Evolutionary conservation across 805 yeast genomes (phyloP), one percentile per base, ranked within the genome.

Genomic region (Lachancea sp.): DNA sequence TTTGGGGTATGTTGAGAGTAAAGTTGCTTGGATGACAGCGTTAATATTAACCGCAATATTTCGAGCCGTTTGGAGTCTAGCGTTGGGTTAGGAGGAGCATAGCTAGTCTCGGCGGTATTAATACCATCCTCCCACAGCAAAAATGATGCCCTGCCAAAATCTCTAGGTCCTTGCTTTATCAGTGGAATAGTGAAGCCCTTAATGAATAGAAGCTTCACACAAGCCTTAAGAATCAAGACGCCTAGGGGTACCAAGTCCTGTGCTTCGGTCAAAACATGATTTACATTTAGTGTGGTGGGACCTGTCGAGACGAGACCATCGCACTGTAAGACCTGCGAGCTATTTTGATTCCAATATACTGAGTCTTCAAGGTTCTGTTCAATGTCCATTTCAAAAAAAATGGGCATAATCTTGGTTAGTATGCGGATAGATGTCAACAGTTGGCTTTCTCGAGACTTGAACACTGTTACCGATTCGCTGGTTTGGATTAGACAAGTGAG

Each of bases 121-220:
- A 88, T 70, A 5, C 96, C 96, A 3, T 83, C 77, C 50, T 84
- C 94, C 96, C 96, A 88, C 1, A 82, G 67, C n/a, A 53, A 43
- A 29, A 50, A 55, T 2, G 64, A 55, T 23, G 44, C 48, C 2
- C 56, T 45, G 12, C 67, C 69, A 2, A 54, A 18, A 5, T 24
- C 52, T 1, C 53, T 52, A 1, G 35, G 21, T 3, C 52, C 50
- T 7, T 50, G 42, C 11, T 45, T 36, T 11, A 47, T 33, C 12
- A 40, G 34, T 13, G 55, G 51, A 12, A 56, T 37, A 2, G 62
- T 52, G 21, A 57, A 58, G 1, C 59, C 58, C 33, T 57, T 56
- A 33, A 58, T 49, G 31, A 61, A 60, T 9, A 56, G 40, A 35
- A 56, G 37, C 21, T 52, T 54, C 15, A 56, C 43, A 29, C 58